Evolutionary conservation across 805 yeast genomes (phyloP), one percentile per base, ranked within the genome.

Genomic region (Ogataea sp.): DNA sequence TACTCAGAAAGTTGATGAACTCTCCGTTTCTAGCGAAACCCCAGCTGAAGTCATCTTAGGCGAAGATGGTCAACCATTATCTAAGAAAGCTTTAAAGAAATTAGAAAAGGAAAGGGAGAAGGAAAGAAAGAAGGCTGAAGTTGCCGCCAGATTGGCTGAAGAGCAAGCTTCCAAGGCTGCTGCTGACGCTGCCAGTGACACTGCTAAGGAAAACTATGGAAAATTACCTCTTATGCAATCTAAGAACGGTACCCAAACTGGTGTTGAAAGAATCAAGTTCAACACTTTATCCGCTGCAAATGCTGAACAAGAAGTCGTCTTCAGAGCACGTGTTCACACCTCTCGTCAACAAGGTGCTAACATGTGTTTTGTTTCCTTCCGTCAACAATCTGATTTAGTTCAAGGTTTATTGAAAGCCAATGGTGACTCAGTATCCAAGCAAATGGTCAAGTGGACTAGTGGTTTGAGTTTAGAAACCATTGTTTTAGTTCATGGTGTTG

Each of bases 331-430:
- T 67, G 74, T 89, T 34, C 97, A 93, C 64, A 87, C 80, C 45
- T 75, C 90, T 13, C 84, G 99, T 70, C 83, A 87, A 58, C 97
- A 90, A 64, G 95, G 96, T 62, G 95, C 95, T 55, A 88, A 94
- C 48, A 80, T 93, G 83, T 75, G 84, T 39, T 93, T 93, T 62
- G 65, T 90, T 53, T 78, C 95, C 20, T 78, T 93, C 53, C 83
- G 99, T 70, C 98, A 93, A 70, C 96, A 87, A 67, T 70, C 75
- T 40, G 75, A 76, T 43, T 65, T 82, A 54, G 76, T 89, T 53
- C 97, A 90, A 71, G 95, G 83, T 43, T 71, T 93, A 45, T 69
- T 89, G 47, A 86, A 81, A 58, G 82, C 83, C 44, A 78, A 83
- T 54, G 76, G 77, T 53, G 68, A 66, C 10, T 66, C 80, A 34